phyloP scores from a whole-genome alignment of 352 stramenopile genomes.

The Globisporangium alternatum region DNA sequence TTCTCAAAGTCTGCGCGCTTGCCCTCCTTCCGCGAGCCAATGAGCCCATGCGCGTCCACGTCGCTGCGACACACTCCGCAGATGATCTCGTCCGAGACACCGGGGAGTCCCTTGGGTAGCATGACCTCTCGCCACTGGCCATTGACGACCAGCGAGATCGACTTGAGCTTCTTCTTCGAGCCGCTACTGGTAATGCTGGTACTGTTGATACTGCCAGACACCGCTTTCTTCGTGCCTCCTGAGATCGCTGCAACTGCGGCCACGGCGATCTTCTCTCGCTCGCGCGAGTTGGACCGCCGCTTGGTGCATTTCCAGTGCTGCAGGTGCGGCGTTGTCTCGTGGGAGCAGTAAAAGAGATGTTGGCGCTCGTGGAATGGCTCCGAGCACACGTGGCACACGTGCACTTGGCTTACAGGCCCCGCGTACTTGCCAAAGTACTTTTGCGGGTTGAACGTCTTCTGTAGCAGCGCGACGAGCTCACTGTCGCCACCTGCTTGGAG shows the following conservation, averaged over 20 bases:
- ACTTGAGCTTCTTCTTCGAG: slow-evolving; percentile 58
- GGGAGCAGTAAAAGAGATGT: slow-evolving; percentile 73
- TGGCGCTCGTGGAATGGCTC: slow-evolving; percentile 73
- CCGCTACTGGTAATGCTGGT: slow-evolving; percentile 5
- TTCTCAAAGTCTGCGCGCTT: slow-evolving; percentile 52
- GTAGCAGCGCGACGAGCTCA: slow-evolving; percentile 47
- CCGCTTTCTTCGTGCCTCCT: not conserved
- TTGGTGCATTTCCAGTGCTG: slow-evolving; percentile 84
- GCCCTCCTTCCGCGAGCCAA: slow-evolving; percentile 51
- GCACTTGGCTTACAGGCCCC: slow-evolving; percentile 51
- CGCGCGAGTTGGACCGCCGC: slow-evolving; percentile 31
- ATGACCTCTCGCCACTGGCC: slow-evolving; percentile 56
- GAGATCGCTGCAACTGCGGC: slow-evolving; percentile 14
- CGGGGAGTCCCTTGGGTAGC: slow-evolving; percentile 47
- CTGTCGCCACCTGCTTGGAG: slow-evolving; percentile 36
- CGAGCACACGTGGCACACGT: slow-evolving; percentile 62
- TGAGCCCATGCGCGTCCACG: slow-evolving; percentile 51
- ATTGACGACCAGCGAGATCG: slow-evolving; percentile 48
- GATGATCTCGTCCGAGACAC: slow-evolving; percentile 47
- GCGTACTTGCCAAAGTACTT: slow-evolving; percentile 55
- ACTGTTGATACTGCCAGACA: slow-evolving; percentile 1
- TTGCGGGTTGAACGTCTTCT: slow-evolving; percentile 50
- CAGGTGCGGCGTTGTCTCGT: slow-evolving; percentile 36
- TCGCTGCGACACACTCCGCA: slow-evolving; percentile 52
- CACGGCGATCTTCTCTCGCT: slow-evolving; percentile 22